Percentiles rank a stretch among this genome's conserved stretches.
Evolutionary conservation across 2,329 filamentous ascomycete genomes (phyloP).

Genomic region (Ophidiomyces ophidiicola): DNA sequence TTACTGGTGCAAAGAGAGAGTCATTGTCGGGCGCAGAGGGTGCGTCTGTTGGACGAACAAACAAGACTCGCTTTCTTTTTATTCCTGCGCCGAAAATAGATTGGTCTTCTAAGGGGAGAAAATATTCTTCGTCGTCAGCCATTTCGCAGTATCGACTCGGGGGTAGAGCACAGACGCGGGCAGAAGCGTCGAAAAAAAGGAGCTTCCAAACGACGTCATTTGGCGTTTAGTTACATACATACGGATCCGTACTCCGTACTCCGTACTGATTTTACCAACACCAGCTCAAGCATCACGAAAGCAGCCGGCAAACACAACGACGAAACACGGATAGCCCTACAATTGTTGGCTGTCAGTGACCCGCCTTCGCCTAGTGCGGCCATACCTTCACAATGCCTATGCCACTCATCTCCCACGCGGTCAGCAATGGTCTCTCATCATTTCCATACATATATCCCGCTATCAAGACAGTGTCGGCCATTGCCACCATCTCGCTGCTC

Average conservation of each 20-base stretch:
- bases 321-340: too few relatives aligned
- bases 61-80: constrained; percentile 48
- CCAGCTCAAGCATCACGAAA: too few relatives aligned
- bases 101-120: constrained; percentile 46
- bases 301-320: too few relatives aligned
- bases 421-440: constrained; percentile 42
- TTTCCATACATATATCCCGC: constrained; percentile 44
- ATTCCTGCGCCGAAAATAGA: constrained; percentile 52
- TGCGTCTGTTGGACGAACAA: constrained; percentile 41
- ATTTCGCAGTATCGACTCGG: constrained; percentile 15
- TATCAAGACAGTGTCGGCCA: constrained; percentile 41
- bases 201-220: too few relatives aligned
- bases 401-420: constrained; percentile 43
- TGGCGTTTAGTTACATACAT: too few relatives aligned
- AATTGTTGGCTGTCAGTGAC: too few relatives aligned
- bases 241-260: too few relatives aligned
- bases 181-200: too few relatives aligned
- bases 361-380: too few relatives aligned
- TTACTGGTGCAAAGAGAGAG: constrained; percentile 20
- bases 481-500: constrained; percentile 42
- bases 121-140: constrained; percentile 43
- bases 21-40: constrained; percentile 12
- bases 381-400: constrained; percentile 48
- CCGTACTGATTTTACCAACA: too few relatives aligned
- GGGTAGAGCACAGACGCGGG: too few relatives aligned